Conservation (phyloP, 1,284 basidiomycete species). For the Moniliella sp. region DNA sequence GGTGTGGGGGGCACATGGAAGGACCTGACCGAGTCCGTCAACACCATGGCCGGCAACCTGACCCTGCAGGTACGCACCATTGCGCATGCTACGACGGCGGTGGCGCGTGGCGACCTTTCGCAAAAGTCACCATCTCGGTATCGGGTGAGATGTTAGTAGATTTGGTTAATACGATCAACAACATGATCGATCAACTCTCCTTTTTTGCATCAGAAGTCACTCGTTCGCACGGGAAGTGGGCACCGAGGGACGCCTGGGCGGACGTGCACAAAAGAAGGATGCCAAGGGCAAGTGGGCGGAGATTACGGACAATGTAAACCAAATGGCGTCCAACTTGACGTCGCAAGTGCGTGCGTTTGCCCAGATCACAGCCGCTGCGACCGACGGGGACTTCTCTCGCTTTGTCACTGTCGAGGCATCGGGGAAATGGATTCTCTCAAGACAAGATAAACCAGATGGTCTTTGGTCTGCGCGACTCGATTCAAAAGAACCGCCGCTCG, state of each 20-base stretch:
- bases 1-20: conserved; percentile 36
- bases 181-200: conserved; percentile 37
- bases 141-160: conserved; percentile 87
- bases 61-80: conserved; percentile 85
- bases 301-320: conserved; percentile 56
- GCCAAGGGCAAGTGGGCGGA: conserved; percentile 96
- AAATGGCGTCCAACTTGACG: conserved; percentile 56
- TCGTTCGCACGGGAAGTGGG: conserved; percentile 80
- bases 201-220: conserved; percentile 86
- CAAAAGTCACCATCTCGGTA: conserved; percentile 69
- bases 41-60: conserved; percentile 44
- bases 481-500: conserved; percentile 93
- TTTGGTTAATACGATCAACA: conserved; percentile 50
- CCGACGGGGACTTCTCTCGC: conserved; percentile 92
- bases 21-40: conserved; percentile 63
- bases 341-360: conserved; percentile 97
- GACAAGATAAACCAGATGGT: conserved; percentile 99
- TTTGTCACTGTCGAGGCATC: conserved; percentile 97
- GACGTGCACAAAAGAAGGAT: conserved; percentile 86
- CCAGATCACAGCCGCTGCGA: conserved; percentile 91
- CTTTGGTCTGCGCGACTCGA: conserved; percentile 81
- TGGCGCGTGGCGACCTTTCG: conserved; percentile 76
- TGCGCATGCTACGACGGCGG: conserved; percentile 79
- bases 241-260: conserved; percentile 84
- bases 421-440: conserved; percentile 99